These are phyloP conservation scores for Fusarium albidum DNA, from an alignment of 2,329 filamentous ascomycete genomes.

Conservation along the genomic window DNA sequence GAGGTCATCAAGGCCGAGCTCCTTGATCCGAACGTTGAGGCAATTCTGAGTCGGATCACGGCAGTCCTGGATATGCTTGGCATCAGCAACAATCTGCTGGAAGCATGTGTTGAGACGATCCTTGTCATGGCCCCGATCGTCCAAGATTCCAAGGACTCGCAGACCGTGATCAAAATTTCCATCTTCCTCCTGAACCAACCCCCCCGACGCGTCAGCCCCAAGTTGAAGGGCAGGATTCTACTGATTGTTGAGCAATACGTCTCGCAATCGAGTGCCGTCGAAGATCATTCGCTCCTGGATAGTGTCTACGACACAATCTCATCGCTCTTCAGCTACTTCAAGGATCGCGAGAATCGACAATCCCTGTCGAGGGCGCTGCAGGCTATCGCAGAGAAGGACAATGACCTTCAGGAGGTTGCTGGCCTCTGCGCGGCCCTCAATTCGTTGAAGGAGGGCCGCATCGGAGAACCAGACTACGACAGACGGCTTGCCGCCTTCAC, in stretches of 20 bases:
- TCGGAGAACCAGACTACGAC: constrained; percentile 91
- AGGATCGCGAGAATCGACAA: constrained; percentile 78
- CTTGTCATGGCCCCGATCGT: constrained; percentile 79
- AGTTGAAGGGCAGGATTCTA: constrained; percentile 82
- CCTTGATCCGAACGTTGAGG: constrained; percentile 63
- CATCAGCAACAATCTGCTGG: constrained; percentile 77
- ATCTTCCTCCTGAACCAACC: constrained; percentile 86
- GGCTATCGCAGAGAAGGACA: constrained; percentile 72
- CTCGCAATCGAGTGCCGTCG: constrained; percentile 60
- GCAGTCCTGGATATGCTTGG: constrained; percentile 68
- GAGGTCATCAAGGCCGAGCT: constrained; percentile 64
- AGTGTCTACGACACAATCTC: constrained; percentile 78
- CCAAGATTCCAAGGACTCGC: constrained; percentile 71
- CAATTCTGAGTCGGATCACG: constrained; percentile 73
- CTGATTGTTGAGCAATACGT: constrained; percentile 84
- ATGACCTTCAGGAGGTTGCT: constrained; percentile 69
- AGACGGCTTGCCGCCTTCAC: constrained; percentile 80
- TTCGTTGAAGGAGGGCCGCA: constrained; percentile 72
- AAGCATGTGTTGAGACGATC: constrained; percentile 80
- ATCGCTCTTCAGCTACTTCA: constrained; percentile 89
- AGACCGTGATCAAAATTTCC: constrained; percentile 81
- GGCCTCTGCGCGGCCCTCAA: constrained; percentile 81
- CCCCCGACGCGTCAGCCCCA: constrained; percentile 81
- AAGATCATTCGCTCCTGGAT: constrained; percentile 59
- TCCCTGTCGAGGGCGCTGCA: constrained; percentile 77